Conservation (phyloP, 2,329 filamentous ascomycete species). For the Apiospora marii region DNA sequence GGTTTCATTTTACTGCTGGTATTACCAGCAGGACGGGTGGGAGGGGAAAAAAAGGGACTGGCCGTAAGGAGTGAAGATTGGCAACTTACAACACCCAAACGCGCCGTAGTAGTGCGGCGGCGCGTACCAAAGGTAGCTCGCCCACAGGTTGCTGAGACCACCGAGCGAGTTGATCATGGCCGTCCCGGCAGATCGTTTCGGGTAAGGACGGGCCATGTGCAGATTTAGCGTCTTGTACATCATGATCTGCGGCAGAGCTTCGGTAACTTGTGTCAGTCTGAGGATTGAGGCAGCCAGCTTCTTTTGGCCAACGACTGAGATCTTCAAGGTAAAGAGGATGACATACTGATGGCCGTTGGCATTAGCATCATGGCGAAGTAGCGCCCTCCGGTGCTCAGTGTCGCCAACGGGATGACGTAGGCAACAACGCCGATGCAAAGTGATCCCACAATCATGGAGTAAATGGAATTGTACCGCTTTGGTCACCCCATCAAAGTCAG, state of each 20-base stretch:
- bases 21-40: slow-evolving; percentile 5
- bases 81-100: slow-evolving; percentile 30
- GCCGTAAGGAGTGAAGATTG: not conserved
- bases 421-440: slow-evolving; percentile 38
- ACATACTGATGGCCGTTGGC: slow-evolving; percentile 27
- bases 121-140: slow-evolving; percentile 38
- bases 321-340: too few relatives aligned
- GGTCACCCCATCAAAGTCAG: not conserved
- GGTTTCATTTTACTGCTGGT: not conserved
- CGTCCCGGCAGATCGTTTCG: slow-evolving; percentile 39
- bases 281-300: too few relatives aligned
- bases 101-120: slow-evolving; percentile 38
- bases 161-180: slow-evolving; percentile 41
- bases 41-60: slow-evolving; percentile 21
- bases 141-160: slow-evolving; percentile 42
- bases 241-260: slow-evolving; percentile 21
- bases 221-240: slow-evolving; percentile 25
- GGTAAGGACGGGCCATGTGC: slow-evolving; percentile 35
- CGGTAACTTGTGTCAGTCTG: not conserved
- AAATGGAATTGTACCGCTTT: slow-evolving; percentile 36
- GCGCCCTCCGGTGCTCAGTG: slow-evolving; percentile 38
- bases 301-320: too few relatives aligned
- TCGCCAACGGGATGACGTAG: slow-evolving; percentile 42
- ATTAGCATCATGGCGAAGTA: slow-evolving; percentile 45
- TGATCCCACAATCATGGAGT: slow-evolving; percentile 38